Evolutionary conservation across 257 asterid species (phyloP).

Genomic region (Ilex asprella): DNA sequence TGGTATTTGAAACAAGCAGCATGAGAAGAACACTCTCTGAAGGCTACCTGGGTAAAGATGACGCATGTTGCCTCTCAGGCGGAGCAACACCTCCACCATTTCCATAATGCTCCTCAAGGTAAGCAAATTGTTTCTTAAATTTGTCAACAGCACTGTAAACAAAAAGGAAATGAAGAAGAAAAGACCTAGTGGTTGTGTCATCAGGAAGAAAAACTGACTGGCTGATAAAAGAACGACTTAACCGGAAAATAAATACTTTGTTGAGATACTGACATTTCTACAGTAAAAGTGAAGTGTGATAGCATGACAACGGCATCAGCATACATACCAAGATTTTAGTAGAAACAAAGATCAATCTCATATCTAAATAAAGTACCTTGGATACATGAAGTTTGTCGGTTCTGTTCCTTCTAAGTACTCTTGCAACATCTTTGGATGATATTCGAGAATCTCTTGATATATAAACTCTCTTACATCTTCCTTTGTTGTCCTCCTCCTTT

Average conservation of each 20-base stretch:
- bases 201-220: not conserved
- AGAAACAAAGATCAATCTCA: not conserved
- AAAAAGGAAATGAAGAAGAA: not conserved
- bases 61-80: conserved; percentile 93
- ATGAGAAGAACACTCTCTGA: not conserved
- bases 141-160: conserved; percentile 89
- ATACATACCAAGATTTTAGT: not conserved
- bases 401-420: conserved; percentile 82
- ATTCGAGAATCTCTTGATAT: conserved; percentile 89
- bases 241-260: no score
- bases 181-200: not conserved
- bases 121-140: conserved; percentile 92
- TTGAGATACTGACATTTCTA: no score
- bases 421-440: conserved; percentile 94
- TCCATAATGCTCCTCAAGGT: conserved; percentile 86
- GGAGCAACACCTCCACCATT: conserved; percentile 67
- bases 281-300: no score
- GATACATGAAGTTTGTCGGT: conserved; percentile 95
- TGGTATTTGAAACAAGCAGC: not conserved
- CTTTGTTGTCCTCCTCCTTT: conserved; percentile 87
- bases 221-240: no score
- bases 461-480: conserved; percentile 90
- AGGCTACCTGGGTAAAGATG: conserved; percentile 83
- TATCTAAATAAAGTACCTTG: conserved; percentile 48
- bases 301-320: not conserved